Conservation (phyloP, 176 grass and related monocot species). For the Metroxylon sagu region DNA sequence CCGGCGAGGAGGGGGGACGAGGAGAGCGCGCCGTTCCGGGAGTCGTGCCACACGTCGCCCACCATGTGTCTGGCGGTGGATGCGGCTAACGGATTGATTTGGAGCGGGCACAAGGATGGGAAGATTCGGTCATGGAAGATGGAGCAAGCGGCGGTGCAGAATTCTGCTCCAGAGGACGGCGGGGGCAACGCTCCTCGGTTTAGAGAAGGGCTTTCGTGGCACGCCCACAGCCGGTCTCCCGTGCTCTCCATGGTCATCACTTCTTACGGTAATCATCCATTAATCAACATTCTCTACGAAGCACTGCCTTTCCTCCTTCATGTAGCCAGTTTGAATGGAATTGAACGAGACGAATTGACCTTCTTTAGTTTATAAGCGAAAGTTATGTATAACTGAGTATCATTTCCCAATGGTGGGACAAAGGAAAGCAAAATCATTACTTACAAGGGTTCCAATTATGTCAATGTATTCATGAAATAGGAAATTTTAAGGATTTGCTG, state of each 20-base stretch:
- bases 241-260: conserved; percentile 55
- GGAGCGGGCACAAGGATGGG: conserved; percentile 69
- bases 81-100: conserved; percentile 39
- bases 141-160: not conserved
- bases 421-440: no score
- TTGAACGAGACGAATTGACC: no score
- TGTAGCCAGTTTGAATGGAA: no score
- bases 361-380: no score
- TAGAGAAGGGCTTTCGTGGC: conserved; percentile 45
- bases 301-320: no score
- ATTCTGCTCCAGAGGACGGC: conserved; percentile 2
- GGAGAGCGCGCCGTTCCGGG: conserved; percentile 36
- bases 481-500: no score
- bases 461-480: no score
- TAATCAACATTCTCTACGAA: no score
- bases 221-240: conserved; percentile 33
- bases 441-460: no score
- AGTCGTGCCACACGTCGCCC: conserved; percentile 40
- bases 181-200: not conserved
- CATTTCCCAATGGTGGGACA: no score
- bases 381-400: no score
- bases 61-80: conserved; percentile 43
- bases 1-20: conserved; percentile 52
- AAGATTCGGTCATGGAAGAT: conserved; percentile 48
- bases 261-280: conserved; percentile 46